Conservation (phyloP, 129 eudicot species). For the Flaveria ramosissima region DNA sequence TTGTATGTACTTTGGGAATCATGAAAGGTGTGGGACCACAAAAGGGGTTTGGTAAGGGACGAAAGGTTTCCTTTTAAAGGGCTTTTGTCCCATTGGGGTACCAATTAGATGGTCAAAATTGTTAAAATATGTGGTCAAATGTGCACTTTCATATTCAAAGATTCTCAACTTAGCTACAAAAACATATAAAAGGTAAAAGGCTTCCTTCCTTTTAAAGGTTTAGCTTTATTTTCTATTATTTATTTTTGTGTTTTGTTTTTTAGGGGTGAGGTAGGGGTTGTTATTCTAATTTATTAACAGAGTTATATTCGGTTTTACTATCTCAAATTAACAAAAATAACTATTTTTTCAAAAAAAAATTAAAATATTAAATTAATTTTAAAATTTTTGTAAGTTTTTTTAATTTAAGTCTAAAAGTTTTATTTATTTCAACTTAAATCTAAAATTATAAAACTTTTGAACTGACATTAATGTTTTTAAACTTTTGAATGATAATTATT, state of each 20-base stretch:
- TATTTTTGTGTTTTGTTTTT: too few species aligned
- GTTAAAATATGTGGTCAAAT: slow-evolving; percentile 36
- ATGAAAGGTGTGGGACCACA: slow-evolving; percentile 33
- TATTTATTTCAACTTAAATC: too few species aligned
- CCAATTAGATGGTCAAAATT: slow-evolving; percentile 27
- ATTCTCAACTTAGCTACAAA: slow-evolving; percentile 24
- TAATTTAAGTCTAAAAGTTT: too few species aligned
- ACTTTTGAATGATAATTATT: too few species aligned
- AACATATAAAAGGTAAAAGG: background rate
- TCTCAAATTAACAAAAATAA: too few species aligned
- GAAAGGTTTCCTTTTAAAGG: slow-evolving; percentile 25
- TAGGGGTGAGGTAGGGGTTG: background rate
- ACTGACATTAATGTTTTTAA: too few species aligned
- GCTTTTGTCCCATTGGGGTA: slow-evolving; percentile 33
- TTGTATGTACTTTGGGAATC: slow-evolving; percentile 27
- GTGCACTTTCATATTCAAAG: slow-evolving; percentile 40
- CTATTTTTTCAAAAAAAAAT: too few species aligned
- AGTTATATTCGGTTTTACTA: too few species aligned
- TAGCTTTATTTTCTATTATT: background rate
- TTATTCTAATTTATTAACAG: background rate
- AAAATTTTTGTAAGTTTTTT: too few species aligned
- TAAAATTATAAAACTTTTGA: too few species aligned
- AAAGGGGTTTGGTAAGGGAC: slow-evolving; percentile 13
- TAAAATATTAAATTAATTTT: too few species aligned
- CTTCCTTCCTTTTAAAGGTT: background rate